Evolutionary conservation across 768 basidiomycete species (phyloP).

Genomic region (Tulasnella sp.): DNA sequence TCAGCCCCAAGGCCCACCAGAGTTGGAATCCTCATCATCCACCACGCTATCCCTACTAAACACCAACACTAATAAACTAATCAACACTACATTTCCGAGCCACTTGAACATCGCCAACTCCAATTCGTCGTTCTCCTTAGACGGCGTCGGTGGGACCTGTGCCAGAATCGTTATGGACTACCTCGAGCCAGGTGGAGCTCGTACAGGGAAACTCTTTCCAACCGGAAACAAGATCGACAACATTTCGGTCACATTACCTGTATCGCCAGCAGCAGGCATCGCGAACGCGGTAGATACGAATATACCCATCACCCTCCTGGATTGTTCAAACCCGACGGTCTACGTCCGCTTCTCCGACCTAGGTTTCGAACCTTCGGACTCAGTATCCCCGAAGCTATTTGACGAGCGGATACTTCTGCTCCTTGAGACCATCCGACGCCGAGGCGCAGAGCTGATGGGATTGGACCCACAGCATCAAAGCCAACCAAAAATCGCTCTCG

Average conservation of each 20-base stretch:
- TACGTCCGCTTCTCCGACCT: constrained; percentile 44
- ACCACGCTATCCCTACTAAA: constrained; percentile 37
- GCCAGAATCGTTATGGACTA: constrained; percentile 60
- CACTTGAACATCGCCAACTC: constrained; percentile 27
- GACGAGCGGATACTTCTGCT: constrained; percentile 44
- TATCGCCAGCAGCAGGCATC: constrained; percentile 34
- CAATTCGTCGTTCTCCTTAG: constrained; percentile 43
- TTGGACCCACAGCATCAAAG: neutral
- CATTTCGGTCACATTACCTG: constrained; percentile 28
- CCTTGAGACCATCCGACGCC: constrained; percentile 3
- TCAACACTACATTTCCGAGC: constrained; percentile 63
- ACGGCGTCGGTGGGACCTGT: constrained; percentile 56
- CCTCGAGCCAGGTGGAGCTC: constrained; percentile 52
- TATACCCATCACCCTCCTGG: constrained; percentile 65
- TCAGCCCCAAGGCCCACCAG: neutral
- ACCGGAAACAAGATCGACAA: constrained; percentile 41
- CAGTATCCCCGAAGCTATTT: constrained; percentile 19
- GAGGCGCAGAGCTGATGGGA: constrained; percentile 6
- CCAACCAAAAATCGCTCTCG: constrained; percentile 22
- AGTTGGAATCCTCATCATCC: neutral
- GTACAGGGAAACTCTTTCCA: constrained; percentile 62
- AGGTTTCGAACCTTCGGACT: constrained; percentile 15
- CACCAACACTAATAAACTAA: constrained; percentile 58
- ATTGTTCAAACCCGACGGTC: constrained; percentile 29
- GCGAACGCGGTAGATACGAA: too few relatives aligned